Conservation (phyloP, 768 basidiomycete species). For the Rhizopogon vinicolor region DNA sequence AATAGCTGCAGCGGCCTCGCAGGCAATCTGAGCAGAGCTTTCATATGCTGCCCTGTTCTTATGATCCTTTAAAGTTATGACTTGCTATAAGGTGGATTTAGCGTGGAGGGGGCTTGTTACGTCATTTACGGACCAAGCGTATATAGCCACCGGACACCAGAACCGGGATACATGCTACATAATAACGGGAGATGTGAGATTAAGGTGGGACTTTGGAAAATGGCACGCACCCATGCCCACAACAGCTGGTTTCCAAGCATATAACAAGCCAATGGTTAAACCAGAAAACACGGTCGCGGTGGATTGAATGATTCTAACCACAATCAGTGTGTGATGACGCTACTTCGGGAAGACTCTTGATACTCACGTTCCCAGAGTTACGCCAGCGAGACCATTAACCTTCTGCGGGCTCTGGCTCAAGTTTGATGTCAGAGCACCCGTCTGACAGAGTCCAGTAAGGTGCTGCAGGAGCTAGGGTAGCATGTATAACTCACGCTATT, state of each 20-base stretch:
- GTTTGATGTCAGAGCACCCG: constrained; percentile 74
- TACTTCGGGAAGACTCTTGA: neutral
- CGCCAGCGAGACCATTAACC: constrained; percentile 80
- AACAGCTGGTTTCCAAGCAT: constrained; percentile 74
- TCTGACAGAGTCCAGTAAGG: constrained; percentile 31
- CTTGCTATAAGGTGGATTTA: constrained; percentile 37
- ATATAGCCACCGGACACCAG: constrained; percentile 75
- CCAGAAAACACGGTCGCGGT: constrained; percentile 65
- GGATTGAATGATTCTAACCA: constrained; percentile 68
- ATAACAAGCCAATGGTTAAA: constrained; percentile 69
- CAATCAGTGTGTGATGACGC: neutral
- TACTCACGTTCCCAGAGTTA: constrained; percentile 76
- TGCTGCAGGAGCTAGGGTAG: neutral
- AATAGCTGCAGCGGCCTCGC: constrained; percentile 88
- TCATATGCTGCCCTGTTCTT: constrained; percentile 77
- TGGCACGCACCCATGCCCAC: constrained; percentile 65
- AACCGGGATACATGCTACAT: constrained; percentile 60
- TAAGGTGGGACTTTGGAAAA: neutral
- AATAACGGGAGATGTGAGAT: neutral
- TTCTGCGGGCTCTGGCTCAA: constrained; percentile 88
- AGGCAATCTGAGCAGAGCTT: constrained; percentile 82
- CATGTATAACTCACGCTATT: constrained; percentile 17
- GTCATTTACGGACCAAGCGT: constrained; percentile 51
- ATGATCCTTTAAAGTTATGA: constrained; percentile 86
- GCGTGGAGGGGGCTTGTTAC: neutral